These are phyloP conservation scores for Parietichytrium sp. DNA, from an alignment of 108 stramenopile species.

Conservation along the genomic window DNA sequence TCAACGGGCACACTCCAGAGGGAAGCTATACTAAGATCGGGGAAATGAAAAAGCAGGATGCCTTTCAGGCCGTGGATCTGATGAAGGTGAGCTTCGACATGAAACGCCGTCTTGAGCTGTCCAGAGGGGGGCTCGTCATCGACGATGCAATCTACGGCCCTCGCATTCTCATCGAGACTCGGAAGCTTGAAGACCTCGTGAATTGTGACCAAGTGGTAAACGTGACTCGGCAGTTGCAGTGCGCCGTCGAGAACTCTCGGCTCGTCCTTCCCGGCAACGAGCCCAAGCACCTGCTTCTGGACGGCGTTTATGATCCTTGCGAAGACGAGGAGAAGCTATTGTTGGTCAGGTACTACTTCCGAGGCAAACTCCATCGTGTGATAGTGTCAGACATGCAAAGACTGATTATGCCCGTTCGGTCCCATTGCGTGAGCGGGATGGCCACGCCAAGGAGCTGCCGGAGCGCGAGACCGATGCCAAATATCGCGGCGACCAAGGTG, in stretches of 20 bases:
- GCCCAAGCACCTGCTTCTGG: neutral
- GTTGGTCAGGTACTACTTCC: slow-evolving; percentile 29
- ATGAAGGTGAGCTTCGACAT: slow-evolving; percentile 36
- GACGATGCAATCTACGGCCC: slow-evolving; percentile 34
- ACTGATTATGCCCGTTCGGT: neutral
- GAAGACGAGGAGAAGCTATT: slow-evolving; percentile 23
- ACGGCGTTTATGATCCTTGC: neutral
- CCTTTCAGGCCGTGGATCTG: slow-evolving; percentile 10
- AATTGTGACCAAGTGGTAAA: neutral
- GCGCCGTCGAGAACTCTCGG: slow-evolving; percentile 4
- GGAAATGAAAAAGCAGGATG: slow-evolving; percentile 27
- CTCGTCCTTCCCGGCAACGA: slow-evolving; percentile 22
- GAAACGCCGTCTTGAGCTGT: slow-evolving; percentile 11
- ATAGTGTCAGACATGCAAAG: neutral
- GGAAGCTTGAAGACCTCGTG: slow-evolving; percentile 1
- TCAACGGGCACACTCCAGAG: neutral
- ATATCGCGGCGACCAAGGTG: too few species aligned
- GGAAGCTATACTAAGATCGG: neutral
- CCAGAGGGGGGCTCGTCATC: slow-evolving; percentile 14
- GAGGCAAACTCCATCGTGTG: neutral
- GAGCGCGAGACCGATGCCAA: too few species aligned
- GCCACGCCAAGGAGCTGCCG: too few species aligned
- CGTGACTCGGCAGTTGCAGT: slow-evolving; percentile 16
- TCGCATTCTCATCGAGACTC: slow-evolving; percentile 23
- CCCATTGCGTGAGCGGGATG: neutral